Conservation (phyloP, 2,329 filamentous ascomycete genomes). For the Aspergillus flavus region DNA sequence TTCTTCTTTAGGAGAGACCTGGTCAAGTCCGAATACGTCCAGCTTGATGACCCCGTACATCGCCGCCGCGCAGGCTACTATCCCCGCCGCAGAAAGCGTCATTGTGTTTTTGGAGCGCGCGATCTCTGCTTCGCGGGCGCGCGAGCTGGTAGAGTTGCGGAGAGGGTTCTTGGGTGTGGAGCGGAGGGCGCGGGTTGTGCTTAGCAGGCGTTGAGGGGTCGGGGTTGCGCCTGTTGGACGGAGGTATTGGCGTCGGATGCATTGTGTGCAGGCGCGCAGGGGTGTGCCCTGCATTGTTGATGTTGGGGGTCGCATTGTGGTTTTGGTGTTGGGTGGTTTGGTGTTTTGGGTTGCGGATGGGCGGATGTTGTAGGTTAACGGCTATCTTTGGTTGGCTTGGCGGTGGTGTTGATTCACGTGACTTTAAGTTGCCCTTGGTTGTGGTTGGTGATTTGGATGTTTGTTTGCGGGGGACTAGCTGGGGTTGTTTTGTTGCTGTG, state of each 20-base stretch:
- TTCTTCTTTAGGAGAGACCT: conserved; percentile 15
- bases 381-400: background rate
- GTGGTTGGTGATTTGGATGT: background rate
- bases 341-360: background rate
- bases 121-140: conserved; percentile 26
- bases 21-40: conserved; percentile 34
- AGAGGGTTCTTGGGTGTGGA: conserved; percentile 32
- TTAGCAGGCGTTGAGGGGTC: conserved; percentile 23
- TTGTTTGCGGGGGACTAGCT: background rate
- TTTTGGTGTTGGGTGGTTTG: background rate
- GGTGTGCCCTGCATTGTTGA: conserved; percentile 16
- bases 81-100: conserved; percentile 38
- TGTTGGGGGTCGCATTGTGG: conserved; percentile 16
- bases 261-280: conserved; percentile 32
- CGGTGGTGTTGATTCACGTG: background rate
- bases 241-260: conserved; percentile 26
- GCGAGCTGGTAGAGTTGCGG: conserved; percentile 25
- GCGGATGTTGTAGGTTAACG: background rate
- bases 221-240: conserved; percentile 5
- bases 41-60: conserved; percentile 46
- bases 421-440: background rate
- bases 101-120: conserved; percentile 36
- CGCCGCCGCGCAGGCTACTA: conserved; percentile 40
- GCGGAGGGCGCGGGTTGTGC: conserved; percentile 32
- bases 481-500: background rate